These are phyloP conservation scores for Stachybotrys echinatus DNA, from an alignment of 2,329 filamentous ascomycete species.

Conservation along the genomic window DNA sequence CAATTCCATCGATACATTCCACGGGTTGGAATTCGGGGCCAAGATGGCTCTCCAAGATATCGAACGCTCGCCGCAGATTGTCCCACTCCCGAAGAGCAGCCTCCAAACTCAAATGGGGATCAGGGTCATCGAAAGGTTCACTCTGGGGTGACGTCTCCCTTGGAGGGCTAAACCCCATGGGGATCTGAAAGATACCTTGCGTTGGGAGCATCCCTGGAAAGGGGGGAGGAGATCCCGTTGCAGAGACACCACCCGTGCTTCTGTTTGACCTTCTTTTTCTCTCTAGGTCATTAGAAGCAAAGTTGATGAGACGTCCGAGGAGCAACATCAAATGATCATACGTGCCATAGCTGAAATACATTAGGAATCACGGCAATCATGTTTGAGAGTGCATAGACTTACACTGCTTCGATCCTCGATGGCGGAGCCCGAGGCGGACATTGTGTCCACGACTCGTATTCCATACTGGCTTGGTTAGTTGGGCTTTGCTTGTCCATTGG, in stretches of 20 bases:
- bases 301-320: conserved; percentile 73
- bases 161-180: conserved; percentile 50
- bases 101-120: conserved; percentile 60
- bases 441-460: conserved; percentile 76
- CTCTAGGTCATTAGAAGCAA: conserved; percentile 68
- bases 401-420: conserved; percentile 69
- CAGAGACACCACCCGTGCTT: conserved; percentile 20
- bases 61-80: conserved; percentile 65
- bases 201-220: conserved; percentile 54
- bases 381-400: conserved; percentile 22
- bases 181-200: conserved; percentile 41
- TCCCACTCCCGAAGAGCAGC: conserved; percentile 76
- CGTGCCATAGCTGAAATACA: conserved; percentile 65
- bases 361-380: conserved; percentile 14
- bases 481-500: background rate
- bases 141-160: conserved; percentile 35
- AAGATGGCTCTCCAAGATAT: conserved; percentile 58
- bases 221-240: conserved; percentile 31
- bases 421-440: conserved; percentile 81
- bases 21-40: conserved; percentile 71
- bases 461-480: conserved; percentile 52
- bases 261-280: conserved; percentile 65
- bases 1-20: conserved; percentile 57
- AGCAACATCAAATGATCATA: conserved; percentile 84
- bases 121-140: conserved; percentile 43